Evolutionary conservation across 2,329 filamentous ascomycete species (phyloP).

Genomic region (Hypoxylon sp.): DNA sequence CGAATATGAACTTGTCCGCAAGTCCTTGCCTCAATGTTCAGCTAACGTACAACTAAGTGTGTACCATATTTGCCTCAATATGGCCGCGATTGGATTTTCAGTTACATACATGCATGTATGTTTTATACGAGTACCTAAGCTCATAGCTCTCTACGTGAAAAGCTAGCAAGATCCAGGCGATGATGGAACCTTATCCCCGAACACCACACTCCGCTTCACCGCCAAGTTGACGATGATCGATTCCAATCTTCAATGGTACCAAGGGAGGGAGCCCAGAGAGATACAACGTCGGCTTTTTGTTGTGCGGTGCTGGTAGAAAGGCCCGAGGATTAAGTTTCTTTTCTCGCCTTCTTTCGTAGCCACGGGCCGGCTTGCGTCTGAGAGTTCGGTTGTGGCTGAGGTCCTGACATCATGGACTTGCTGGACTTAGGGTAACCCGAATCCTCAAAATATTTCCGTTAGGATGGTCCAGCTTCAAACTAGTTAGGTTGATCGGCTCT

Average conservation of each 20-base stretch:
- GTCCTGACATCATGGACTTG: conserved; percentile 48
- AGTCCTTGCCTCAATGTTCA: background rate
- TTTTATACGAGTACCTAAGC: background rate
- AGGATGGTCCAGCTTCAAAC: background rate
- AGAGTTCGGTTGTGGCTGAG: conserved; percentile 38
- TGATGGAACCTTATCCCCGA: background rate
- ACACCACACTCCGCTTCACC: background rate
- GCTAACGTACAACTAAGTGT: background rate
- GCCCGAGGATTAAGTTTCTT: conserved; percentile 20
- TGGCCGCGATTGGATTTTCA: background rate
- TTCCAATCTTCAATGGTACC: background rate
- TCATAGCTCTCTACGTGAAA: background rate
- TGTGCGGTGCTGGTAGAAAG: background rate
- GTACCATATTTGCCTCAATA: background rate
- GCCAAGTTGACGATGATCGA: conserved; percentile 1
- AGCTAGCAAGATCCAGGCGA: background rate
- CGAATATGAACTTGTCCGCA: conserved; percentile 17
- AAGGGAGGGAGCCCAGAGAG: too few relatives aligned
- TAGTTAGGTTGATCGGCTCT: conserved; percentile 29
- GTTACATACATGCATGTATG: background rate
- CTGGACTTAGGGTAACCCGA: conserved; percentile 3
- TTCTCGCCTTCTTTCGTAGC: conserved; percentile 14
- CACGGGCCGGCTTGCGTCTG: conserved; percentile 16
- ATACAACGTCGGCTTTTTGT: background rate
- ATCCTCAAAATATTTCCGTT: background rate